Evolutionary conservation across 129 eudicot species (phyloP), one percentile per base, ranked within the genome.

Genomic region (Tagetes patula): DNA sequence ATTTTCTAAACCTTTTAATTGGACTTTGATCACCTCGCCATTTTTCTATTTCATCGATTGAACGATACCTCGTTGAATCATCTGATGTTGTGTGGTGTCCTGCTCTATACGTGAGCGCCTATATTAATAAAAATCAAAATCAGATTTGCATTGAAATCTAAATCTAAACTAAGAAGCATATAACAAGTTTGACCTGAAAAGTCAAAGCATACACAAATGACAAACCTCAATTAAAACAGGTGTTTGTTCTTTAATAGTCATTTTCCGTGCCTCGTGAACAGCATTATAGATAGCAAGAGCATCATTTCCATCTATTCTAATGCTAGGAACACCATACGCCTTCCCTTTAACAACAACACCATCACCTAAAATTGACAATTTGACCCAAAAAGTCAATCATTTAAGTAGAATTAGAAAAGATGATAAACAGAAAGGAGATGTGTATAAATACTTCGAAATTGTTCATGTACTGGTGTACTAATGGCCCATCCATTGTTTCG

Each of bases 401-500:
- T 46, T 12, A 60, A 49, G 46, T 43, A 30, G 41, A 67, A 71
- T 46, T 39, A 2, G 45, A 3, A 34, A 54, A 54, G 42, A 56
- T 20, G 13, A 59, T 36, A 72, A 39, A 39, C 4, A 36, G 45
- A 14, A 6, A 58, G 12, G 32, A 65, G 45, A 64, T 39, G n/a
- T 56, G 14, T 30, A 46, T 14, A 41, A 11, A 5, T 86, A 91
- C 97, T 88, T 86, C 91, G 78, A 64, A 91, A 74, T 70, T 88
- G 97, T 47, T 91, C 93, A 31, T 53, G 47, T 40, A 88, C 69
- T 10, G 97, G 96, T 49, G 97, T 91, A 73, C 93, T 91, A 69
- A 91, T 91, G 75, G 96, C 97, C 92, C 90, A 91, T 61, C 96
- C 97, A 37, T 91, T 91, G 79, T 91, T 91, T 67, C 97, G 82